Percentiles rank a stretch among this genome's conserved stretches.
Evolutionary conservation across 2,329 filamentous ascomycete species (phyloP).

Genomic region (Rutstroemia sp.): DNA sequence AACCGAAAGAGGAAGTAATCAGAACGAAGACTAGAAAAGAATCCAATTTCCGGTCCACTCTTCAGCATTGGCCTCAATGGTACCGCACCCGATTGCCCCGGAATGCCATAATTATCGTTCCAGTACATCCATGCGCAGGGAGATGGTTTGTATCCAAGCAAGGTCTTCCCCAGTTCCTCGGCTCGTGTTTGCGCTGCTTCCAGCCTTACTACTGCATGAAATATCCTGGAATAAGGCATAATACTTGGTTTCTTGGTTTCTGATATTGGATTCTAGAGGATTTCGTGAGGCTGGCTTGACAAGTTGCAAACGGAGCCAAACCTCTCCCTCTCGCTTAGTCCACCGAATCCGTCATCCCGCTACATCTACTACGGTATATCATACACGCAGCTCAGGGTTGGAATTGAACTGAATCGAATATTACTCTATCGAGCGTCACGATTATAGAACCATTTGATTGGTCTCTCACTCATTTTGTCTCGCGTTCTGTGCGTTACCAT

Average conservation of each 20-base stretch:
- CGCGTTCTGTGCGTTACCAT: not conserved
- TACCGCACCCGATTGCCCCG: slow-evolving; percentile 7
- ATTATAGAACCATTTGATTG: not conserved
- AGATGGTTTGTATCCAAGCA: not conserved
- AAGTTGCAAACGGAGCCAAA: no score
- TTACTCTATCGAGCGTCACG: not conserved
- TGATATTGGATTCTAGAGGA: no score
- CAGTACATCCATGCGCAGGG: not conserved
- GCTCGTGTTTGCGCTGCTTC: slow-evolving; percentile 5
- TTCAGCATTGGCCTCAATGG: not conserved
- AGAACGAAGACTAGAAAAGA: no score
- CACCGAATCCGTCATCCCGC: not conserved
- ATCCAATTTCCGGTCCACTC: not conserved
- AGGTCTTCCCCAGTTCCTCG: not conserved
- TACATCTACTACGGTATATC: not conserved
- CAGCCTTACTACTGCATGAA: slow-evolving; percentile 8
- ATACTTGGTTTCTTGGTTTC: not conserved
- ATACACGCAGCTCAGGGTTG: not conserved
- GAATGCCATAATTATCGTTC: not conserved
- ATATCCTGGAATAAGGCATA: slow-evolving; percentile 8
- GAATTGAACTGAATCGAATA: not conserved
- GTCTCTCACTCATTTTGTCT: not conserved
- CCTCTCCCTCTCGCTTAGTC: not conserved
- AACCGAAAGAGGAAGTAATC: no score
- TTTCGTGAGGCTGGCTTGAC: no score